Evolutionary conservation across 176 grass and related monocot genomes (phyloP), one percentile per base, ranked within the genome.

Genomic region (Pontederia crassipes): DNA sequence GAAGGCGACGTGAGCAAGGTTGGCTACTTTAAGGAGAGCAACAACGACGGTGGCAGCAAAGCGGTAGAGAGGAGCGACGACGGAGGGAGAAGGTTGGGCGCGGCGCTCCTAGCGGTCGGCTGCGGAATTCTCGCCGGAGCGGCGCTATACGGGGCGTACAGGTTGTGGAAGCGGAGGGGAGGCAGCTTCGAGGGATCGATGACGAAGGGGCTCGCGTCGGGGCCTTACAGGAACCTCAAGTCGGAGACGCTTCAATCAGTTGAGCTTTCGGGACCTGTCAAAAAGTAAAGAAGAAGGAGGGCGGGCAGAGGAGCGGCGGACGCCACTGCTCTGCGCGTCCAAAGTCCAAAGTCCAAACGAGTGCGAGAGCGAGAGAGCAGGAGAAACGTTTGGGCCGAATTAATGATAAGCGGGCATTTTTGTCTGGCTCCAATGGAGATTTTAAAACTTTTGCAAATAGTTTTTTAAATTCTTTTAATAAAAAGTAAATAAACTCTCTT

Each of bases 161-260:
- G 56, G 48, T 58, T 88, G 60, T 83, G 81, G 87, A 70, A 60
- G 40, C 79, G 70, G 67, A 64, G 72, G 62, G 59, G 62, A 10
- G 80, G 55, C 29, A 74, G 15, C 47, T 15, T 57, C 50, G 53
- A 69, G 17, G 53, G 11, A 3, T 56, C 66, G 66, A 68, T 68
- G 66, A 76, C 58, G 61, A 81, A 88, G 4, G 79, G 87, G 12
- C 84, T 97, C 69, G 80, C 81, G 49, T 78, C 87, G 51, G 84
- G 87, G 11, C 78, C 84, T 4, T 97, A 97, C 70, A 97, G 91
- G 73, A 80, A 85, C 77, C 65, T 97, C 26, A 81, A 71, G 7
- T 84, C 69, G 3, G 63, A 69, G 32, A 78, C 92, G 6, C 88
- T 97, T 20, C 84, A 74, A 12, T 85, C 87, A 48, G 78, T 97